Evolutionary conservation across 1,284 basidiomycete genomes (phyloP).

Genomic region (Peniophora sp.): DNA sequence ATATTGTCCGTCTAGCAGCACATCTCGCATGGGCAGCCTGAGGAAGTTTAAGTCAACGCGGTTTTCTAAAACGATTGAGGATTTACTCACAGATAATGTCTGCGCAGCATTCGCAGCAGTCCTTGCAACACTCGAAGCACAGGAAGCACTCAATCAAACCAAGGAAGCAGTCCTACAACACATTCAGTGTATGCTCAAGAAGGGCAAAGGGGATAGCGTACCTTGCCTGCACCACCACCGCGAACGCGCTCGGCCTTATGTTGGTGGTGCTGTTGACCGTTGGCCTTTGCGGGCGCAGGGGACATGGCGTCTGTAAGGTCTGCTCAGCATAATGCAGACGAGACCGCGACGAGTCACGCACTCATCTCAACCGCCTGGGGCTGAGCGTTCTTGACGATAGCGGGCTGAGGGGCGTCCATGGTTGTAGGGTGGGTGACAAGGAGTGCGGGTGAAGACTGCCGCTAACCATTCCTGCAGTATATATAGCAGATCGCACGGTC

Average conservation of each 20-base stretch:
- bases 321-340: neutral
- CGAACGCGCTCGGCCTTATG: constrained; percentile 44
- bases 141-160: constrained; percentile 53
- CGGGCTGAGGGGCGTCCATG: constrained; percentile 26
- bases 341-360: constrained; percentile 20
- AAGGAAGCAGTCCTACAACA: constrained; percentile 49
- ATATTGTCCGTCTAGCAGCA: constrained; percentile 21
- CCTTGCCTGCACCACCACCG: constrained; percentile 56
- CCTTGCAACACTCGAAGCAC: constrained; percentile 43
- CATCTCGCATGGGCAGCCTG: constrained; percentile 36
- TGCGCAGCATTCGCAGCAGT: constrained; percentile 34
- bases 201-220: constrained; percentile 12
- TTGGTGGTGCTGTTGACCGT: constrained; percentile 16
- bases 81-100: constrained; percentile 34
- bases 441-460: neutral
- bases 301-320: constrained; percentile 28
- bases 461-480: neutral
- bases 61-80: neutral
- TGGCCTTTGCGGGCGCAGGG: constrained; percentile 20
- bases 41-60: neutral
- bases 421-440: neutral
- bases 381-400: constrained; percentile 36
- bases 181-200: neutral
- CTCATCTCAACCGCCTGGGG: constrained; percentile 49
- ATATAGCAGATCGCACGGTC: no score